phyloP scores from a whole-genome alignment of 2,329 filamentous ascomycete genomes.

The Penicillium sumatraense region DNA sequence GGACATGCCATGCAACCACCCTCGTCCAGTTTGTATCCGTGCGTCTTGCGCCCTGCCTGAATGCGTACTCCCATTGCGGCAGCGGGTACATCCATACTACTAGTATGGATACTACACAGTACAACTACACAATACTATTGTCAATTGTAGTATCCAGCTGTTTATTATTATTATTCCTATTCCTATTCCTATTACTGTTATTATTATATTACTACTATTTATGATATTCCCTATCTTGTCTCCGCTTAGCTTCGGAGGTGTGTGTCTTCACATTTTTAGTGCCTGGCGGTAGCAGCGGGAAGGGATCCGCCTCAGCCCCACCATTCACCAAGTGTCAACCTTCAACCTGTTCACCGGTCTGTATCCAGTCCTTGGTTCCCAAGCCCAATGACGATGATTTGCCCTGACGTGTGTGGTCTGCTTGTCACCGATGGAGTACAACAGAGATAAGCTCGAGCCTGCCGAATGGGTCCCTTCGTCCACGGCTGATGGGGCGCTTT shows the following conservation, averaged over 20 bases:
- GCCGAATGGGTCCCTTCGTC: constrained; percentile 7
- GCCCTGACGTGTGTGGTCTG: constrained; percentile 8
- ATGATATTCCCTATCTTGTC: no score
- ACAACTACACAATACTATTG: no score
- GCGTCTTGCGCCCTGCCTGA: background rate
- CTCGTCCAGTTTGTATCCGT: background rate
- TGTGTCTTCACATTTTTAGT: constrained; percentile 1
- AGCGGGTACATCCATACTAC: background rate
- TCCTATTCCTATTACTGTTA: background rate
- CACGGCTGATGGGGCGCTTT: background rate
- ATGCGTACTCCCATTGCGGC: no score
- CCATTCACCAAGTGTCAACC: constrained; percentile 14
- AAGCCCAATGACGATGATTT: background rate
- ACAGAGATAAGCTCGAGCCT: constrained; percentile 12
- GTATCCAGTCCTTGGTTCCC: background rate
- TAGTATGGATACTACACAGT: no score
- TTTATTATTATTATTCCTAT: background rate
- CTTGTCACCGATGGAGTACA: constrained; percentile 2
- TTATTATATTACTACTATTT: background rate
- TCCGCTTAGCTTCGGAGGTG: constrained; percentile 5
- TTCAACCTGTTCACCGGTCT: constrained; percentile 23
- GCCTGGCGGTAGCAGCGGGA: constrained; percentile 13
- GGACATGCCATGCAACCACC: constrained; percentile 6
- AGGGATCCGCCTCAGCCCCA: constrained; percentile 14
- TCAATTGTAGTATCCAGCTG: no score